phyloP scores from a whole-genome alignment of 169 alveolate species.

The Eimeria zaria region DNA sequence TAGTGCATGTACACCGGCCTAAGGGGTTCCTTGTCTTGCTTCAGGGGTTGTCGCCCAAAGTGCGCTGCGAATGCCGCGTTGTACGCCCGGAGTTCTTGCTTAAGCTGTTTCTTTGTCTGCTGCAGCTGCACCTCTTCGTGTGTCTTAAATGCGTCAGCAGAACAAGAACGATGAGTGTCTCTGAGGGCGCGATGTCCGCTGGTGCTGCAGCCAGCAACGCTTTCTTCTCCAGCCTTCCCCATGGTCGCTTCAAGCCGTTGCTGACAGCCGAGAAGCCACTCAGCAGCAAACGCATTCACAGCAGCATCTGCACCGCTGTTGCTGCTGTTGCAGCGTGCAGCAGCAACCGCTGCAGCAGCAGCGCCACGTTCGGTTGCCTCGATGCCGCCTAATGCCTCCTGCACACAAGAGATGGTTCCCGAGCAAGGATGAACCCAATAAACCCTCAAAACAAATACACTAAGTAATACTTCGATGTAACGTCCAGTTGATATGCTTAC shows the following conservation, averaged over 20 bases:
- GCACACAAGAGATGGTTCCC: background rate
- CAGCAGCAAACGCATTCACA: slow-evolving; percentile 59
- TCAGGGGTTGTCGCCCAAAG: slow-evolving; percentile 77
- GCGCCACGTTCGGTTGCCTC: slow-evolving; percentile 13
- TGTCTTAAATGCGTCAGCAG: background rate
- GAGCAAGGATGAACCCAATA: background rate
- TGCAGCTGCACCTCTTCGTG: slow-evolving; percentile 37
- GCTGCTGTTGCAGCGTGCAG: slow-evolving; percentile 63
- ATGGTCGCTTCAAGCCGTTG: background rate
- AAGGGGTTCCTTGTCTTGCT: slow-evolving; percentile 81
- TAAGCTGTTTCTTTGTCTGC: slow-evolving; percentile 39
- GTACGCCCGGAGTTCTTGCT: slow-evolving; percentile 69
- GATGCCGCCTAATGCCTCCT: slow-evolving; percentile 3
- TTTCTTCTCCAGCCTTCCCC: background rate
- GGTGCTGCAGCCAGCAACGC: background rate
- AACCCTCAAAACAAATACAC: background rate
- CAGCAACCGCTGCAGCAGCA: slow-evolving; percentile 78
- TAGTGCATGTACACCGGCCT: slow-evolving; percentile 81
- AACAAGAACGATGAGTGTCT: background rate
- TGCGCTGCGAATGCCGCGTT: slow-evolving; percentile 36
- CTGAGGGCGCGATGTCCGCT: background rate
- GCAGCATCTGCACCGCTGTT: slow-evolving; percentile 27
- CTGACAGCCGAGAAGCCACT: slow-evolving; percentile 75
- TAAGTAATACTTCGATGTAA: background rate
- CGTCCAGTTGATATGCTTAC: too few species aligned